Evolutionary conservation across 192 early-diverging fungal genomes (phyloP), one percentile per base, ranked within the genome.

Genomic region (Allomyces arbusculus): DNA sequence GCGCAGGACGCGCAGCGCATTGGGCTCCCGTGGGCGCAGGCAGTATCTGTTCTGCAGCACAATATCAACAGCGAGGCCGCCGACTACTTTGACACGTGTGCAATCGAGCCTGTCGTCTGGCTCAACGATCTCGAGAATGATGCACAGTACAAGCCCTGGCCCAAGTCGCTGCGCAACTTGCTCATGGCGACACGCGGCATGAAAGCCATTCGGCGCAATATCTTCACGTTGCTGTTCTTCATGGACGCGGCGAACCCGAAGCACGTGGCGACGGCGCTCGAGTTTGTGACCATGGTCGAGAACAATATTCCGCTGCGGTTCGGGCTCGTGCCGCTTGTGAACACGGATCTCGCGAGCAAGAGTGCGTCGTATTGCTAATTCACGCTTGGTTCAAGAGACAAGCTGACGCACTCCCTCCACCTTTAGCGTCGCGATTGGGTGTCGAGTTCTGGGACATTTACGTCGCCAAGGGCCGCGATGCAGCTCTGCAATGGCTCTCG

Each of bases 71-170:
- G 72, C 8, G 69, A 81, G 1, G 94, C 90, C 72, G 92, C 96
- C 70, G 84, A 90, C 26, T 89, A 91, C 40, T 84, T 88, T 64
- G 72, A 65, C 8, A 73, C 76, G 10, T 65, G 70, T 10, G 68
- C 80, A 20, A 66, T 74, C 24, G 79, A 81, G 58, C 40, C 77
- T 3, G 71, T 91, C 19, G 64, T 87, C 23, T 99, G 95, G 95
- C 78, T 85, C 72, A 99, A 97, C 71, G 88, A 99, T 72, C 73
- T 99, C 23, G 91, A 91, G 67, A 86, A 76, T 20, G 95, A 99
- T 68, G 61, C 66, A 0, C 78, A 84, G 16, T 99, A 96, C 72
- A 66, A 73, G 2, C 62, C 68, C 25, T 94, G 88, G 87, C 80
- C 88, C 8, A 62, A 67, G 4, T 72, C 78, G 19, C 40, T 89